phyloP scores from a whole-genome alignment of 1,284 basidiomycete species.

The Tilletia horrida region DNA sequence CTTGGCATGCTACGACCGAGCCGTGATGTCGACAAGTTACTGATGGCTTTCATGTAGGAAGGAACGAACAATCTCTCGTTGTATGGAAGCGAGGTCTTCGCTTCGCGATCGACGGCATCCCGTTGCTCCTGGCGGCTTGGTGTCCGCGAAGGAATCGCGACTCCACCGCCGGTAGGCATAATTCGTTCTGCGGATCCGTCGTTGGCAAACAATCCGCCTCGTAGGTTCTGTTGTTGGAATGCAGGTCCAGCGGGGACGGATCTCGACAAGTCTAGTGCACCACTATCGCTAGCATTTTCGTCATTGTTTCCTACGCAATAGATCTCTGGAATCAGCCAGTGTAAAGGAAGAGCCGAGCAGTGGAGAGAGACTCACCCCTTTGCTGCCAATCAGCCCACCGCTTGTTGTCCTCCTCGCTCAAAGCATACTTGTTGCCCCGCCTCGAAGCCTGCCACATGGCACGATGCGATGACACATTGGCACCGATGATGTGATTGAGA shows the following conservation, averaged over 20 bases:
- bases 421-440: background rate
- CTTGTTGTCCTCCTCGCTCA: slow-evolving; percentile 15
- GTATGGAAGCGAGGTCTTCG: slow-evolving; percentile 52
- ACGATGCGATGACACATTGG: slow-evolving; percentile 11
- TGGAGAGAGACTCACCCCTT: too few species aligned
- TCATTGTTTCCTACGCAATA: background rate
- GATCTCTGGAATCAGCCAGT: too few species aligned
- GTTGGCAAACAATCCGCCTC: background rate
- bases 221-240: background rate
- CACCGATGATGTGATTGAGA: slow-evolving; percentile 16
- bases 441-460: slow-evolving; percentile 10
- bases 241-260: slow-evolving; percentile 5
- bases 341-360: too few species aligned
- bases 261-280: background rate
- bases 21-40: background rate
- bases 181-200: background rate
- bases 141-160: background rate
- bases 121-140: slow-evolving; percentile 1
- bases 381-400: slow-evolving; percentile 8
- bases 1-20: background rate
- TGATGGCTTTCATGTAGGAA: slow-evolving; percentile 42
- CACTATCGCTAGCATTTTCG: background rate
- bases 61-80: slow-evolving; percentile 52
- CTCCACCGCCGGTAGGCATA: background rate
- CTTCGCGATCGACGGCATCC: slow-evolving; percentile 41